Conservation (phyloP, 495 filamentous ascomycete species). For the Cryomyces minteri region DNA sequence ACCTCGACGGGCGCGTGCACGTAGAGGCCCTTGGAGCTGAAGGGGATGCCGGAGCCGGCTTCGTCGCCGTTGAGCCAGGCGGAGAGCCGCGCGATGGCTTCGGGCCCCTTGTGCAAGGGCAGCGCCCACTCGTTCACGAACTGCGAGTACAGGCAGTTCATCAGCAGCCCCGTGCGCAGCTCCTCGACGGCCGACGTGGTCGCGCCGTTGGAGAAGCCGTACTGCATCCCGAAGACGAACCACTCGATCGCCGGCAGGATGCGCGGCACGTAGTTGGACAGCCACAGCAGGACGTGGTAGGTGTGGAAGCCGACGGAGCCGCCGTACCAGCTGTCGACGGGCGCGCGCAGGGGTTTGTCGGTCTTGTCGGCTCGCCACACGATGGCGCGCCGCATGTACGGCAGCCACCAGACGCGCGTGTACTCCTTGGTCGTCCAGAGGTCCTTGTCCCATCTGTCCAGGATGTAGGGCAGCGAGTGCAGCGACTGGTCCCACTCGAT, state of each 20-base stretch:
- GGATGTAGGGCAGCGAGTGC: slow-evolving; percentile 42
- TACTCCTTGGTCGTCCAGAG: slow-evolving; percentile 80
- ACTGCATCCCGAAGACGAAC: slow-evolving; percentile 92
- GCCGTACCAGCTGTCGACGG: slow-evolving; percentile 54
- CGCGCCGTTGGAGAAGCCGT: slow-evolving; percentile 58
- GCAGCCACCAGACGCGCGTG: slow-evolving; percentile 92
- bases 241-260: slow-evolving; percentile 76
- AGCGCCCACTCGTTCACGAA: slow-evolving; percentile 98
- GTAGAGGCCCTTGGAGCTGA: slow-evolving; percentile 56
- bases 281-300: slow-evolving; percentile 74
- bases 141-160: slow-evolving; percentile 94
- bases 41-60: slow-evolving; percentile 48
- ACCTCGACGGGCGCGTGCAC: slow-evolving; percentile 93
- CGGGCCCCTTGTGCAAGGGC: slow-evolving; percentile 73
- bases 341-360: slow-evolving; percentile 27
- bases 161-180: slow-evolving; percentile 58
- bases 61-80: slow-evolving; percentile 63
- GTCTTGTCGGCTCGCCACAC: slow-evolving; percentile 75
- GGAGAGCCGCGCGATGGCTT: slow-evolving; percentile 64
- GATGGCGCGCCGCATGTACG: slow-evolving; percentile 69
- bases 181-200: slow-evolving; percentile 60
- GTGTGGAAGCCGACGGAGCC: slow-evolving; percentile 63
- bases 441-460: slow-evolving; percentile 50
- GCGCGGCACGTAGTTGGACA: slow-evolving; percentile 58
- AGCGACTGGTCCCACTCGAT: slow-evolving; percentile 75